Percentiles rank a stretch among this genome's conserved stretches.
phyloP scores from a whole-genome alignment of 2,329 filamentous ascomycete species.

The Cytospora leucostoma region DNA sequence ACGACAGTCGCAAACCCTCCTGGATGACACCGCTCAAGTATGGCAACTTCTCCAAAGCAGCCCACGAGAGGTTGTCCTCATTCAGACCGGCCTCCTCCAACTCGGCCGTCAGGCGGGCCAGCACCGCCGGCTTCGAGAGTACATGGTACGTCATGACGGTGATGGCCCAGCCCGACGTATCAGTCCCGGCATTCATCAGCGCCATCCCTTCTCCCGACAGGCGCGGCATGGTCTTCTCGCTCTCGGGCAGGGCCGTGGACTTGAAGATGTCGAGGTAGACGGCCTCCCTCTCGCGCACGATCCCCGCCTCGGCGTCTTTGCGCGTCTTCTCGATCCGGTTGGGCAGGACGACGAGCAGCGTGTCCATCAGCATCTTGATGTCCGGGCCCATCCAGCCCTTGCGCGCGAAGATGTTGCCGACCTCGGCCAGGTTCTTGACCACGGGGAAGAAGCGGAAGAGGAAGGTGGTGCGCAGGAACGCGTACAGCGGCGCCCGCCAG shows the following conservation, averaged over 20 bases:
- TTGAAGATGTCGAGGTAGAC: background rate
- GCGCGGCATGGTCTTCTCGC: background rate
- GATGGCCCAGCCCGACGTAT: constrained; percentile 11
- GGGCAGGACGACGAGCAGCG: background rate
- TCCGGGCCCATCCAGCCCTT: background rate
- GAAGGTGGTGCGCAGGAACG: background rate
- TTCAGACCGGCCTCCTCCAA: background rate
- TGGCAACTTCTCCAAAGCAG: constrained; percentile 2
- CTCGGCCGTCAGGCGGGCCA: background rate
- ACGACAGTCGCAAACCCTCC: constrained; percentile 9
- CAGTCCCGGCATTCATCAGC: constrained; percentile 7
- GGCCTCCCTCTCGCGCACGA: background rate
- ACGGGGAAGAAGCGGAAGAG: background rate
- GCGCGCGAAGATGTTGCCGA: background rate
- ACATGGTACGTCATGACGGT: constrained; percentile 3
- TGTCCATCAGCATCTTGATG: background rate
- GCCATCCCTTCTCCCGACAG: background rate
- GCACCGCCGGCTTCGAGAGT: background rate
- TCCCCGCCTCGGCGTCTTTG: background rate
- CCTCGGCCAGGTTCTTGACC: background rate
- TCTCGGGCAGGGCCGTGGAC: background rate
- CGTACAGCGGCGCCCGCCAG: constrained; percentile 16
- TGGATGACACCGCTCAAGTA: constrained; percentile 5
- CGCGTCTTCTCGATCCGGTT: background rate
- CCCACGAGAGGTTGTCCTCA: background rate